Evolutionary conservation across 805 yeast genomes (phyloP).

Genomic region (Yarrowia sp.): DNA sequence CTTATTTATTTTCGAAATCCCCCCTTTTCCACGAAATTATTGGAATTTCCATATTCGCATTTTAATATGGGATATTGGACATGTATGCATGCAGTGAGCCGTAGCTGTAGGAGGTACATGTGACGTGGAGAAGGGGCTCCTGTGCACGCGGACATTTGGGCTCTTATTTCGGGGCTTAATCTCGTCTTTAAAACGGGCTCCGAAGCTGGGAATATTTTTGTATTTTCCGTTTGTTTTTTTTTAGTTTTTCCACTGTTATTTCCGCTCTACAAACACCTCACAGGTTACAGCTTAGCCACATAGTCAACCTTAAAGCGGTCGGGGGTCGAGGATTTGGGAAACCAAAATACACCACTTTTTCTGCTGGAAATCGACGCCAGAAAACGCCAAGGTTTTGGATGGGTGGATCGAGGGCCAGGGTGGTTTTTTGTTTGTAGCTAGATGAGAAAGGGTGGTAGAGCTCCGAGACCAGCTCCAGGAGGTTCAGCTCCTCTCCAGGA

Average conservation of each 20-base stretch:
- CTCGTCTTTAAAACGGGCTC: too few species aligned
- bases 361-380: neutral
- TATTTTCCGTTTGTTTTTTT: neutral
- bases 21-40: neutral
- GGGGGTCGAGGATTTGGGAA: neutral
- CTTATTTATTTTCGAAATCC: too few species aligned
- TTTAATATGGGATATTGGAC: neutral
- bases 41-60: neutral
- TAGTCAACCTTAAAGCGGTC: neutral
- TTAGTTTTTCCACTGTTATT: neutral
- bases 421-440: neutral
- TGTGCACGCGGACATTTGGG: too few species aligned
- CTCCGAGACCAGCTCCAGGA: too few species aligned
- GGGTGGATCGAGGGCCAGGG: neutral
- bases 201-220: neutral
- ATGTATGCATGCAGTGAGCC: neutral
- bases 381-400: neutral
- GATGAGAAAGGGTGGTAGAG: too few species aligned
- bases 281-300: slow-evolving; percentile 16
- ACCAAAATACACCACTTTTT: neutral
- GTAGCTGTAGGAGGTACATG: neutral
- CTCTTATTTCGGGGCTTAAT: too few species aligned
- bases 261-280: neutral
- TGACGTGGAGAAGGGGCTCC: neutral
- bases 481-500: neutral